Conservation (phyloP, 495 filamentous ascomycete species). For the Aspergillus homomorphus region DNA sequence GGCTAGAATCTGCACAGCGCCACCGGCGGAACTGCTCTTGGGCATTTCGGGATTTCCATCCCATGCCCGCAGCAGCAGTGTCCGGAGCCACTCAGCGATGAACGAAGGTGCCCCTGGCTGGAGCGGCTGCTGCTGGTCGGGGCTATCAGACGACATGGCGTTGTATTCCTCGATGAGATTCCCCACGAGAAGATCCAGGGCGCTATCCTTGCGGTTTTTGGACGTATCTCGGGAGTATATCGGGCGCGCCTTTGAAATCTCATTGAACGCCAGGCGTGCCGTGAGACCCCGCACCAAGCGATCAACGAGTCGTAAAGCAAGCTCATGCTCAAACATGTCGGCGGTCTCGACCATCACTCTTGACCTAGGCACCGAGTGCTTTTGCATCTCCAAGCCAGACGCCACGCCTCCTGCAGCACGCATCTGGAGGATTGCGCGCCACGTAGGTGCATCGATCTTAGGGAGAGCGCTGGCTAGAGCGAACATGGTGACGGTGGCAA, state of each 20-base stretch:
- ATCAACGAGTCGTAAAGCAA: constrained; percentile 53
- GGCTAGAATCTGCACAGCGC: constrained; percentile 70
- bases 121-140: constrained; percentile 26
- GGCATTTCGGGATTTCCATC: constrained; percentile 67
- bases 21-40: constrained; percentile 63
- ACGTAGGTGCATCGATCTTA: constrained; percentile 41
- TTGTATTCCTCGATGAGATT: constrained; percentile 38
- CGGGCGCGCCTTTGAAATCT: constrained; percentile 47
- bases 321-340: constrained; percentile 60
- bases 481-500: constrained; percentile 55
- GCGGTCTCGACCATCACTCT: constrained; percentile 37
- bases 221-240: constrained; percentile 31
- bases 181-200: constrained; percentile 40
- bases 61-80: constrained; percentile 74
- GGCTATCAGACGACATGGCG: constrained; percentile 28
- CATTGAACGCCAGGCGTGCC: constrained; percentile 49
- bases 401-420: constrained; percentile 53
- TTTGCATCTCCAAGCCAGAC: constrained; percentile 41
- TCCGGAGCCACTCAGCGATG: constrained; percentile 77
- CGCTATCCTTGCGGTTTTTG: constrained; percentile 30
- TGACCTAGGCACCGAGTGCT: constrained; percentile 27
- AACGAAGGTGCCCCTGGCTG: constrained; percentile 42
- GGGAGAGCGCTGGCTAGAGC: constrained; percentile 54
- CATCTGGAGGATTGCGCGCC: constrained; percentile 50
- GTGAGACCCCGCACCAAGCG: constrained; percentile 54